Percentiles rank a stretch among this genome's conserved stretches.
phyloP scores from a whole-genome alignment of 2,329 filamentous ascomycete species.

The Ophiostoma australiae region DNA sequence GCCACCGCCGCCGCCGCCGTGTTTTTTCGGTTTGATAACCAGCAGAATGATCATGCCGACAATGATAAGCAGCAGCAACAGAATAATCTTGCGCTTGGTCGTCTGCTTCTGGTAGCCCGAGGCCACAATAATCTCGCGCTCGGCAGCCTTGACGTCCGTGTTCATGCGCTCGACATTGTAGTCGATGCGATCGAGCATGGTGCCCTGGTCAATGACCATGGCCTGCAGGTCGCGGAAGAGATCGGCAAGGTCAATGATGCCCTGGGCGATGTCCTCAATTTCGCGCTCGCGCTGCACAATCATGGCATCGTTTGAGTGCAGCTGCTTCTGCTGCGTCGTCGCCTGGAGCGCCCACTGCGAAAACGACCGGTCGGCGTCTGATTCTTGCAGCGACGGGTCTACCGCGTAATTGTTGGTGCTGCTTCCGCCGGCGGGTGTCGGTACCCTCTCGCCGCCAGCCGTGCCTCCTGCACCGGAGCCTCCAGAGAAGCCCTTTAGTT shows the following conservation, averaged over 20 bases:
- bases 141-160: conserved; percentile 86
- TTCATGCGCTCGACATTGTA: conserved; percentile 97
- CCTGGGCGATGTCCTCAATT: conserved; percentile 96
- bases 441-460: conserved; percentile 44
- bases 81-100: conserved; percentile 86
- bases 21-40: conserved; percentile 68
- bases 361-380: conserved; percentile 86
- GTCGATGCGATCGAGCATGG: conserved; percentile 89
- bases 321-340: conserved; percentile 56
- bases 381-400: conserved; percentile 86
- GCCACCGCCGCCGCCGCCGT: conserved; percentile 28
- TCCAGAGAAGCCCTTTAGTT: conserved; percentile 65
- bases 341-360: conserved; percentile 85
- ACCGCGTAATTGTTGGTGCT: conserved; percentile 41
- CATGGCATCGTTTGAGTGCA: conserved; percentile 71
- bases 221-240: conserved; percentile 93
- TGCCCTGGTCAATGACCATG: conserved; percentile 92
- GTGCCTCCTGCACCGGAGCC: neutral
- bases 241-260: conserved; percentile 94
- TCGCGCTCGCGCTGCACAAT: conserved; percentile 92
- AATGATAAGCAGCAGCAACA: conserved; percentile 79
- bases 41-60: conserved; percentile 81
- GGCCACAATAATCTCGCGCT: conserved; percentile 84
- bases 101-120: conserved; percentile 83
- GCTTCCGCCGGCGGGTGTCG: conserved; percentile 42